Conservation (phyloP, 2,329 filamentous ascomycete species). For the Cladobotryum mycophilum region DNA sequence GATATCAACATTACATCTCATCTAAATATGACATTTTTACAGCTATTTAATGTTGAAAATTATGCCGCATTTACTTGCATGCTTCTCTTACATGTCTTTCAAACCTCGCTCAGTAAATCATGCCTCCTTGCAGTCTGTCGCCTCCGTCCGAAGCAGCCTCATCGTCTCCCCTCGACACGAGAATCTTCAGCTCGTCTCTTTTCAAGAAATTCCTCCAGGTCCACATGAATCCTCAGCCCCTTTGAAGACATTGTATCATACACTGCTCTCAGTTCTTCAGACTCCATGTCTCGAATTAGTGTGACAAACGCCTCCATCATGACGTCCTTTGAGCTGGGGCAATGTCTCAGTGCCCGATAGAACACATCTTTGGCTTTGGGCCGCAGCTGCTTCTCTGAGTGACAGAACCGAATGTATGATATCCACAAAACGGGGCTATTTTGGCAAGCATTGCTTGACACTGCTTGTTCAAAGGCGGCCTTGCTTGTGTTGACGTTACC, state of each 20-base stretch:
- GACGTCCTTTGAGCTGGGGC: constrained; percentile 44
- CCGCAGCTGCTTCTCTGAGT: constrained; percentile 30
- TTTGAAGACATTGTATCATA: constrained; percentile 43
- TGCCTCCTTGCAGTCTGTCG: too few relatives aligned
- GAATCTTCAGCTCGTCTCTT: constrained; percentile 20
- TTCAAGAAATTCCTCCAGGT: constrained; percentile 43
- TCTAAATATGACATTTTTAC: too few relatives aligned
- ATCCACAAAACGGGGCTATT: constrained; percentile 42
- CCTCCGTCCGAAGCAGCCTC: too few relatives aligned
- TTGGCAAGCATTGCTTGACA: constrained; percentile 34
- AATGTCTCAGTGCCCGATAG: constrained; percentile 40
- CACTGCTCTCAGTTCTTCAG: constrained; percentile 42
- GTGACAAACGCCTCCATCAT: constrained; percentile 47
- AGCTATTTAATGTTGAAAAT: too few relatives aligned
- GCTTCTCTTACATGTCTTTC: too few relatives aligned
- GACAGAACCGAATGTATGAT: constrained; percentile 44
- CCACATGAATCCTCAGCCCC: constrained; percentile 45
- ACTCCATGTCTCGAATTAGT: constrained; percentile 38
- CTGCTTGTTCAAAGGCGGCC: constrained; percentile 47
- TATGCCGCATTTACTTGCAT: too few relatives aligned
- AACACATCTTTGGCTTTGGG: constrained; percentile 41
- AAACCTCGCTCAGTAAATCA: too few relatives aligned
- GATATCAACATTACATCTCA: too few relatives aligned
- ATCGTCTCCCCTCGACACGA: constrained; percentile 9
- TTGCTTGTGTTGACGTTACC: constrained; percentile 45